Conservation (phyloP, 352 stramenopile genomes). For the Phytophthora nicotianae region DNA sequence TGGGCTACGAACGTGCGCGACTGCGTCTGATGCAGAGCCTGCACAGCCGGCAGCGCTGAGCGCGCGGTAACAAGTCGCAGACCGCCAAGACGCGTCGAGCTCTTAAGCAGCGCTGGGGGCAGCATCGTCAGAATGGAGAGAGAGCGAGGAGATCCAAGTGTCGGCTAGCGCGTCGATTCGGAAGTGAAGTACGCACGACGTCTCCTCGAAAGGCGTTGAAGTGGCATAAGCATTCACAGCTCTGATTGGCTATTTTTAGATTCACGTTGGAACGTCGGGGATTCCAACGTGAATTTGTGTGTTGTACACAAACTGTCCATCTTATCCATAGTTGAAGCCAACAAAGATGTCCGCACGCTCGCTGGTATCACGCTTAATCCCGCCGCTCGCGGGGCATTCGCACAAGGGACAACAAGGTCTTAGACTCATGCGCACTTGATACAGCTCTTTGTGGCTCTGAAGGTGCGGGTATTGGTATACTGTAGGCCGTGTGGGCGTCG, state of each 20-base stretch:
- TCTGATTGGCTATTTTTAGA: conserved; percentile 9
- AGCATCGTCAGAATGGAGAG: conserved; percentile 25
- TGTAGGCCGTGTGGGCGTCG: conserved; percentile 88
- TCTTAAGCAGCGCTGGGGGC: conserved; percentile 44
- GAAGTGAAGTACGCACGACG: conserved; percentile 17
- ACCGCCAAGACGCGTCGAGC: conserved; percentile 27
- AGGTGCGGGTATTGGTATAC: background rate
- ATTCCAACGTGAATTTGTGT: conserved; percentile 19
- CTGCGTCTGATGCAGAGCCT: conserved; percentile 68
- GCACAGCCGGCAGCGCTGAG: conserved; percentile 51
- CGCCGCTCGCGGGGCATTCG: conserved; percentile 61
- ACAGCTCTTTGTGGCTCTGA: background rate
- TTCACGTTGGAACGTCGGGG: conserved; percentile 19
- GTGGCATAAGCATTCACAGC: conserved; percentile 11
- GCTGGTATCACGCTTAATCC: conserved; percentile 60
- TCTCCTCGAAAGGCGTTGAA: conserved; percentile 17
- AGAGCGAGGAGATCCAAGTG: conserved; percentile 10
- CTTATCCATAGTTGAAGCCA: conserved; percentile 2
- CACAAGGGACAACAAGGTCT: conserved; percentile 82
- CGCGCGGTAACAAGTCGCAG: conserved; percentile 31
- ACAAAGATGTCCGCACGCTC: conserved; percentile 19
- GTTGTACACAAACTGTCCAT: background rate
- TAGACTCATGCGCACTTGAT: background rate
- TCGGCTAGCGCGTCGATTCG: conserved; percentile 26
- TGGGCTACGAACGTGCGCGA: conserved; percentile 85